These are phyloP conservation scores for Sporothrix luriei DNA, from an alignment of 2,329 filamentous ascomycete species.

Conservation along the genomic window DNA sequence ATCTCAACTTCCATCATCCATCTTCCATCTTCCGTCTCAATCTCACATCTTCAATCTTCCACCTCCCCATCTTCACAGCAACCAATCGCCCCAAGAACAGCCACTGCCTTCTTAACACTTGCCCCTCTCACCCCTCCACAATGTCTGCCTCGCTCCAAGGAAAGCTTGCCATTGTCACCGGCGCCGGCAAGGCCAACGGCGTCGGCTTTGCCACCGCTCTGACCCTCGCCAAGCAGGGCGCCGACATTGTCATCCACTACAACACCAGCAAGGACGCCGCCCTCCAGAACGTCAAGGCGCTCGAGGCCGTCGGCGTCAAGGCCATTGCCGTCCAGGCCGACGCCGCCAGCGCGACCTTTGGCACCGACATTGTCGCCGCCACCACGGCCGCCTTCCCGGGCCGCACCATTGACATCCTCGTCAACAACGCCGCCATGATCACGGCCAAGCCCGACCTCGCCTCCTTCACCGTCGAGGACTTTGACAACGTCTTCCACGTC, in stretches of 20 bases:
- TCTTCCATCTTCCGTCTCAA: not conserved
- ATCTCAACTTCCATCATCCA: not conserved
- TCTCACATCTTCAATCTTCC: not conserved
- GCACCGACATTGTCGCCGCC: conserved; percentile 32
- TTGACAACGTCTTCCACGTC: conserved; percentile 33
- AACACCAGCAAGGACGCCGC: conserved; percentile 33
- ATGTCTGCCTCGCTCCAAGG: conserved; percentile 33
- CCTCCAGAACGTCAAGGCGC: conserved; percentile 26
- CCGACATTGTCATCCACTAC: conserved; percentile 36
- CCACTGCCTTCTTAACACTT: not conserved
- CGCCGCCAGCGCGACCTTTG: conserved; percentile 31
- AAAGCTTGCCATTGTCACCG: conserved; percentile 36
- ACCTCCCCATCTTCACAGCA: not conserved
- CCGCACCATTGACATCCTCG: conserved; percentile 35
- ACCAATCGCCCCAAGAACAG: not conserved
- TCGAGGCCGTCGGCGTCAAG: conserved; percentile 31
- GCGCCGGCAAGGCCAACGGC: conserved; percentile 35
- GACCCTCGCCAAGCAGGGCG: conserved; percentile 34
- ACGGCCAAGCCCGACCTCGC: conserved; percentile 23
- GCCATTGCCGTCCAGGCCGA: conserved; percentile 34
- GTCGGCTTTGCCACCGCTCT: conserved; percentile 35
- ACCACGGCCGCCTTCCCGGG: conserved; percentile 33
- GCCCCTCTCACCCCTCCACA: not conserved
- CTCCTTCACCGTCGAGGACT: conserved; percentile 31
- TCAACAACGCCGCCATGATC: conserved; percentile 35